Evolutionary conservation across 495 filamentous ascomycete genomes (phyloP).

Genomic region (Penicillium egyptiacum): DNA sequence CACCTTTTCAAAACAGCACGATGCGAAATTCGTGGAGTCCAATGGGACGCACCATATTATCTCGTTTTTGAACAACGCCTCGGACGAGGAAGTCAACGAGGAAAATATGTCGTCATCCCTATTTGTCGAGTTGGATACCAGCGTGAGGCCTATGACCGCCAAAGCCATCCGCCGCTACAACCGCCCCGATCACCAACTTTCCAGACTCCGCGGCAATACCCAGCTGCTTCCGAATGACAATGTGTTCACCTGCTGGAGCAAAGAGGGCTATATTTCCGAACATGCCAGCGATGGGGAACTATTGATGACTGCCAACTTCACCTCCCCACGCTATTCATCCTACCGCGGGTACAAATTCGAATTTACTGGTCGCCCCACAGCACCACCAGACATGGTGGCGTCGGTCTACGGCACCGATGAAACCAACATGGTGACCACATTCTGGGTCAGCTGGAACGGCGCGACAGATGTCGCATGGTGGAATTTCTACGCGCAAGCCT

Average conservation of each 20-base stretch:
- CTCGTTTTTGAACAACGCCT: constrained; percentile 55
- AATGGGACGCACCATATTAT: constrained; percentile 43
- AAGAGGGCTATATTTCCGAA: constrained; percentile 52
- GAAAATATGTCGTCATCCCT: constrained; percentile 52
- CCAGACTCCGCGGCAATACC: constrained; percentile 56
- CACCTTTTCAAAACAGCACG: constrained; percentile 59
- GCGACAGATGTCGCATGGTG: constrained; percentile 45
- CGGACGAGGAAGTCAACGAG: constrained; percentile 42
- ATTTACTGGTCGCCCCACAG: constrained; percentile 31
- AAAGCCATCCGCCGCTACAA: constrained; percentile 37
- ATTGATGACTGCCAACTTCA: constrained; percentile 39
- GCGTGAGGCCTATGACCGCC: constrained; percentile 46
- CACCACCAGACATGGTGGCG: constrained; percentile 28
- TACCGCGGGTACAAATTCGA: constrained; percentile 40
- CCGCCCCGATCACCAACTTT: constrained; percentile 43
- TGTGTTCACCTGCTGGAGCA: constrained; percentile 59
- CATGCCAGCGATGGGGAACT: constrained; percentile 48
- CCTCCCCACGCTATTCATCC: constrained; percentile 26
- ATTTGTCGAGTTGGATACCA: constrained; percentile 51
- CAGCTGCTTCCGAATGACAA: constrained; percentile 55
- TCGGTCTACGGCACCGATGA: constrained; percentile 33
- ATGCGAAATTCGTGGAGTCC: constrained; percentile 53
- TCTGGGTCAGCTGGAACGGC: constrained; percentile 49
- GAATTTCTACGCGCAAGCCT: constrained; percentile 37
- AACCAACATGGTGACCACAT: constrained; percentile 30